These are phyloP conservation scores for Lepraria neglecta DNA, from an alignment of 495 filamentous ascomycete genomes.

Conservation along the genomic window DNA sequence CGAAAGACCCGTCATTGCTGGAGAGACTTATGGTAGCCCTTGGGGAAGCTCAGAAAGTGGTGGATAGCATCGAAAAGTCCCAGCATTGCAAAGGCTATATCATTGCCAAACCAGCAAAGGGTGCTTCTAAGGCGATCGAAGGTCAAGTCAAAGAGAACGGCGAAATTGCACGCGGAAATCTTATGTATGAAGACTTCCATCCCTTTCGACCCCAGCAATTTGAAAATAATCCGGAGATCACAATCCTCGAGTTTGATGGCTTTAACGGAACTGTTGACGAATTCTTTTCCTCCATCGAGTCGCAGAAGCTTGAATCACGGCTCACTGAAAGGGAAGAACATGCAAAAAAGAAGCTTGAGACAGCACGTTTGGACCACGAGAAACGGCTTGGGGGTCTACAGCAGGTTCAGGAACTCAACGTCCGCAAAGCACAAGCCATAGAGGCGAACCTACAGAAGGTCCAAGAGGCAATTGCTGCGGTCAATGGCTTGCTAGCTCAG, in stretches of 20 bases:
- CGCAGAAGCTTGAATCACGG: slow-evolving; percentile 80
- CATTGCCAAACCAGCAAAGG: slow-evolving; percentile 58
- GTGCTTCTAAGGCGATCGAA: slow-evolving; percentile 5
- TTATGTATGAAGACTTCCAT: slow-evolving; percentile 92
- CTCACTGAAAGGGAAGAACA: slow-evolving; percentile 72
- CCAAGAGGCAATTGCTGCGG: slow-evolving; percentile 81
- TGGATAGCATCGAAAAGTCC: slow-evolving; percentile 53
- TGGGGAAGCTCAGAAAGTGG: slow-evolving; percentile 57
- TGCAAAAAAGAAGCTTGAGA: slow-evolving; percentile 75
- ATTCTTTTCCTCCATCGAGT: slow-evolving; percentile 94
- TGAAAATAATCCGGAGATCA: slow-evolving; percentile 53
- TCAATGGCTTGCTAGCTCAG: slow-evolving; percentile 81
- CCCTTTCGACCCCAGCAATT: slow-evolving; percentile 87
- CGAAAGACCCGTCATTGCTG: slow-evolving; percentile 58
- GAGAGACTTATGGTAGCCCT: slow-evolving; percentile 58
- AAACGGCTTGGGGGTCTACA: slow-evolving; percentile 78
- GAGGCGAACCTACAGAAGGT: slow-evolving; percentile 83
- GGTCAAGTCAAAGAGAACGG: slow-evolving; percentile 33
- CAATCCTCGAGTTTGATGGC: slow-evolving; percentile 67
- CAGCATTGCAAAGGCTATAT: slow-evolving; percentile 70
- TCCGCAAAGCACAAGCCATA: slow-evolving; percentile 83
- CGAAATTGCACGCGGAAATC: slow-evolving; percentile 33
- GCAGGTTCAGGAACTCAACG: slow-evolving; percentile 70
- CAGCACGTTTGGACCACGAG: slow-evolving; percentile 71
- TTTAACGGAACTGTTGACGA: slow-evolving; percentile 93